Evolutionary conservation across 1,284 basidiomycete species (phyloP).

Genomic region (Xerocomus nothofagi): DNA sequence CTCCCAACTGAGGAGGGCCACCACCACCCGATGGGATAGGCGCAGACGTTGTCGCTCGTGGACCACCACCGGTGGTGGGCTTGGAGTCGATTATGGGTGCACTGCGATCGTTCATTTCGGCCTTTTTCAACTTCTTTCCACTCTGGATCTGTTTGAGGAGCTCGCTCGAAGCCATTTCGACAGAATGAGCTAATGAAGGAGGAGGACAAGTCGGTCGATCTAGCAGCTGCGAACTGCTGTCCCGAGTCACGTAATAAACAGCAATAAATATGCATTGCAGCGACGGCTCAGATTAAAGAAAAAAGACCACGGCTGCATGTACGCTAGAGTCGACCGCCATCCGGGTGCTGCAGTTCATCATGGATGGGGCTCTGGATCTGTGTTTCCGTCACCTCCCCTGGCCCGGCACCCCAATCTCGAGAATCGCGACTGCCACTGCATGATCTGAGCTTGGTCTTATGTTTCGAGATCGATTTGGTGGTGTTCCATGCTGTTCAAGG

Average conservation of each 20-base stretch:
- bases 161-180: conserved; percentile 64
- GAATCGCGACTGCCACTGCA: too few relatives aligned
- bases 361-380: background rate
- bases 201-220: background rate
- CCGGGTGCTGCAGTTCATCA: too few relatives aligned
- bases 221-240: background rate
- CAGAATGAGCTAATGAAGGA: background rate
- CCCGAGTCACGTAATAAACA: too few relatives aligned
- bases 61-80: conserved; percentile 40
- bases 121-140: conserved; percentile 79
- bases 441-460: background rate
- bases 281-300: too few relatives aligned
- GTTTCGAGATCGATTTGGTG: too few relatives aligned
- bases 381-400: background rate
- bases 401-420: background rate
- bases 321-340: background rate
- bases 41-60: conserved; percentile 33
- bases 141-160: conserved; percentile 76
- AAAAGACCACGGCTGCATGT: too few relatives aligned
- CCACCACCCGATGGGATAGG: conserved; percentile 35
- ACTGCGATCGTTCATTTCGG: conserved; percentile 81
- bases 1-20: conserved; percentile 79
- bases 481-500: too few relatives aligned
- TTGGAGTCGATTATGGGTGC: conserved; percentile 63
- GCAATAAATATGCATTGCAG: conserved; percentile 24